A percentile compares a stretch with the other conserved stretches of the same genome.
These are phyloP conservation scores for Solioccasus polychromus DNA, from an alignment of 768 basidiomycete species.

Conservation along the genomic window DNA sequence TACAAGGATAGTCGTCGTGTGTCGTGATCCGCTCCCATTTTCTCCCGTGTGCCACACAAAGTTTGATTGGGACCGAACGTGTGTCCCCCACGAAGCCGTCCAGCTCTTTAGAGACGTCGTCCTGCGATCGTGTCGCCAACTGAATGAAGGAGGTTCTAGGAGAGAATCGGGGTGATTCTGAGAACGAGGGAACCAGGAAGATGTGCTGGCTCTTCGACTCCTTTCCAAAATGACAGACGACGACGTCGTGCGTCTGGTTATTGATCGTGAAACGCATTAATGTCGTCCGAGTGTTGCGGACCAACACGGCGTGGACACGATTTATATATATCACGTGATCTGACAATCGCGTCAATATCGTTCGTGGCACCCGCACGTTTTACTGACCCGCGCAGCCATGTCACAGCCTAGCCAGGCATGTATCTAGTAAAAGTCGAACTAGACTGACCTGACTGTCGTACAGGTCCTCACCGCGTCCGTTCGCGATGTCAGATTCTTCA, in stretches of 20 bases:
- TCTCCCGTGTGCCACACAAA: slow-evolving; percentile 27
- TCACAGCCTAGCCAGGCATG: too few species aligned
- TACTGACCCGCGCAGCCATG: too few species aligned
- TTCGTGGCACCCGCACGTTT: too few species aligned
- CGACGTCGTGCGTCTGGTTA: slow-evolving; percentile 34
- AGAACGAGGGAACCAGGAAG: slow-evolving; percentile 23
- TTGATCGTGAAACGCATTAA: slow-evolving; percentile 31
- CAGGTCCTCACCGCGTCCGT: slow-evolving; percentile 69
- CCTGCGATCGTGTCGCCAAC: slow-evolving; percentile 14
- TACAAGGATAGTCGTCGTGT: slow-evolving; percentile 51
- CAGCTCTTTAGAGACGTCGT: slow-evolving; percentile 21
- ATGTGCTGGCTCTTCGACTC: background rate
- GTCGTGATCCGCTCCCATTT: slow-evolving; percentile 47
- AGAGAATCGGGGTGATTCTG: slow-evolving; percentile 20
- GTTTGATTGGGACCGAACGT: slow-evolving; percentile 17
- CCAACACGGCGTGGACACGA: too few species aligned
- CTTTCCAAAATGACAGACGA: slow-evolving; percentile 21
- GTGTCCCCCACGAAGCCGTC: slow-evolving; percentile 3
- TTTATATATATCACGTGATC: slow-evolving; percentile 16
- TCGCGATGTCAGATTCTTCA: slow-evolving; percentile 80
- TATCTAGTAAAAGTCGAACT: too few species aligned
- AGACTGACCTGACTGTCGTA: slow-evolving; percentile 2
- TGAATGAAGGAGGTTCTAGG: slow-evolving; percentile 15
- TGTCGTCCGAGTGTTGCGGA: too few species aligned
- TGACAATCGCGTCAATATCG: slow-evolving; percentile 8